These are phyloP conservation scores for Penstemon davidsonii DNA, from an alignment of 257 asterid genomes.

Conservation along the genomic window DNA sequence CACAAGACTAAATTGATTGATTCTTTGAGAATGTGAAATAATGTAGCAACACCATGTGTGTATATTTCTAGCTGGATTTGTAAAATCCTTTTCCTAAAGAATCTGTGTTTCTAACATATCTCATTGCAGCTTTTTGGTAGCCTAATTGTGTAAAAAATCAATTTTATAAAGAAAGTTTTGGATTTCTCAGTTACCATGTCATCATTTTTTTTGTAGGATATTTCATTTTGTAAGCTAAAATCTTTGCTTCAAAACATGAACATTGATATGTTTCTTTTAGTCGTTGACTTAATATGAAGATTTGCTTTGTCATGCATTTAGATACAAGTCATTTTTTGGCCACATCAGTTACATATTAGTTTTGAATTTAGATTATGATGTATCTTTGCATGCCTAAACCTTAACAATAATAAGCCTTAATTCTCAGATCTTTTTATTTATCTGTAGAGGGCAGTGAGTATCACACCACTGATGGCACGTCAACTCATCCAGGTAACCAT, in stretches of 20 bases:
- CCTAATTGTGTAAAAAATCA: background rate
- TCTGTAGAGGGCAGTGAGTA: slow-evolving; percentile 65
- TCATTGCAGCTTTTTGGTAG: background rate
- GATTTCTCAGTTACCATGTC: background rate
- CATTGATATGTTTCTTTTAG: background rate
- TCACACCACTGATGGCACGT: slow-evolving; percentile 72
- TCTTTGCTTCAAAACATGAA: background rate
- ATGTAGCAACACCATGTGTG: background rate
- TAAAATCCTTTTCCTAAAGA: background rate
- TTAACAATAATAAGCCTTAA: background rate
- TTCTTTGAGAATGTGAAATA: background rate
- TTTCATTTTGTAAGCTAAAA: background rate
- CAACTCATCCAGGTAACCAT: slow-evolving; percentile 67
- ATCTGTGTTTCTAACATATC: background rate
- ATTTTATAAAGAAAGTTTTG: background rate
- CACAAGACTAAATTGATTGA: background rate
- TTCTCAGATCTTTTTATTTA: slow-evolving; percentile 24
- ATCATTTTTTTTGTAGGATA: background rate
- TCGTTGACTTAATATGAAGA: background rate
- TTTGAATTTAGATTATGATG: background rate
- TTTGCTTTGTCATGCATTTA: slow-evolving; percentile 16
- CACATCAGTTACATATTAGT: background rate
- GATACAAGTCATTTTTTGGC: background rate
- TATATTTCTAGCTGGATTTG: background rate
- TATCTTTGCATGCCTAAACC: background rate